Evolutionary conservation across 768 basidiomycete genomes (phyloP), one percentile per base, ranked within the genome.

Genomic region (Crassisporium funariophilum): DNA sequence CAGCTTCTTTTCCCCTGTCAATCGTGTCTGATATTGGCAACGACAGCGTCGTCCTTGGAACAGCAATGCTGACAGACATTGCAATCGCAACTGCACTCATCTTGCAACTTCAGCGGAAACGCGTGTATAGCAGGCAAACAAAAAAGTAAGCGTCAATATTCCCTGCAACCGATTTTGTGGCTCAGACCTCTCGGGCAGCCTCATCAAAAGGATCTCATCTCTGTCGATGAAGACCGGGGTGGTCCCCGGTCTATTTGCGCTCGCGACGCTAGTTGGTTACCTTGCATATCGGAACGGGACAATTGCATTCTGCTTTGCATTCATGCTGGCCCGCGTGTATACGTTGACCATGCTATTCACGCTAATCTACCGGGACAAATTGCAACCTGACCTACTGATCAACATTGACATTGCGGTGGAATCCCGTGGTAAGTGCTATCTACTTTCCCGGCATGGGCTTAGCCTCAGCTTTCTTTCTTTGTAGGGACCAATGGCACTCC

Each of bases 301-400:
- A 4, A 22, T 47, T 12, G 43, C 51, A 4, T 25, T 35, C 4
- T 42, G 41, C 10, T 47, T 52, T 19, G 39, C 36, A 16, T 47
- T 44, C 23, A 22, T 44, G 20, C 23, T 52, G 9, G 51, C 46
- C 21, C 41, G 51, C 1, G 46, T 47, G 20, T 52, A 52, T 24
- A 44, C 41, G 8, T 27, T 47, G 8, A 52, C 51, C 2, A 44
- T 52, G 51, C 31, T 52, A 5, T 52, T 37, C 41, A 44, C 46
- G 2, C 31, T 52, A 10, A 27, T 48, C 17, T 33, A 34, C 16
- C 41, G 51, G 7, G 46, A 52, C 16, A 38, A 34, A 23, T 12
- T 49, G 23, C n/a, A n/a, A n/a, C n/a, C n/a, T n/a, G n/a, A n/a
- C n/a, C n/a, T n/a, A n/a, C n/a, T n/a, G n/a, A n/a, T n/a, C n/a